Conservation (phyloP, 1,284 basidiomycete species). For the Apiotrichum domesticum region DNA sequence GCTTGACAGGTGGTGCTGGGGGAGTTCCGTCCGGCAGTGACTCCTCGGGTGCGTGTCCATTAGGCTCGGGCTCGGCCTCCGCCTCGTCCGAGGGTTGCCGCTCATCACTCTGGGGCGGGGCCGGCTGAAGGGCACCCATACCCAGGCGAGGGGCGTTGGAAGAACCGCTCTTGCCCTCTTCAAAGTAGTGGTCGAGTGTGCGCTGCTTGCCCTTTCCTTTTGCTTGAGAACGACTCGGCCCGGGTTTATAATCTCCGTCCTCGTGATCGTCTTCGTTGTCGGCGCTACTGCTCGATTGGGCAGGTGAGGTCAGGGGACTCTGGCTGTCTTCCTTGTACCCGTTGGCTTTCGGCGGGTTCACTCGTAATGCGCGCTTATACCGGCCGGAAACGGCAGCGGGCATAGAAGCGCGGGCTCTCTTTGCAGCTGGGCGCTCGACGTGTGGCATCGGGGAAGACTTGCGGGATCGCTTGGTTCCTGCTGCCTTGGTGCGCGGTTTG, state of each 20-base stretch:
- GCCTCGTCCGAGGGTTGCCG: background rate
- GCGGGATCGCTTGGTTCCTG: background rate
- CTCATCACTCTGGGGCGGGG: conserved; percentile 28
- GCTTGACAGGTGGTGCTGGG: background rate
- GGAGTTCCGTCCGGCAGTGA: too few relatives aligned
- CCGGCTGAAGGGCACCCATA: conserved; percentile 9
- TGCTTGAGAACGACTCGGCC: too few relatives aligned
- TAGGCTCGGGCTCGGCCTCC: background rate
- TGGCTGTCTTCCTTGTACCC: background rate
- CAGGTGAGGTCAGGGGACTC: background rate
- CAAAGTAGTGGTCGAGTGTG: background rate
- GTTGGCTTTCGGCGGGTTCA: background rate
- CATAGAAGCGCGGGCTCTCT: background rate
- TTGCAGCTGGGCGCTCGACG: background rate
- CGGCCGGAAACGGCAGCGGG: background rate
- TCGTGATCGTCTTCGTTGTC: too few relatives aligned
- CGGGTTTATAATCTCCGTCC: too few relatives aligned
- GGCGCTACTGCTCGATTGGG: background rate
- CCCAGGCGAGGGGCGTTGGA: conserved; percentile 1
- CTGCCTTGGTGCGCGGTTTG: too few relatives aligned
- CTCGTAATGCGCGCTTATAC: background rate
- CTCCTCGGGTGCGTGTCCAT: background rate
- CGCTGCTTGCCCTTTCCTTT: background rate
- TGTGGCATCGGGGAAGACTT: background rate
- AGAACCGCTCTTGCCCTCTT: background rate